phyloP scores from a whole-genome alignment of 1,139 yeast genomes.

The Taiozyma sp. region DNA sequence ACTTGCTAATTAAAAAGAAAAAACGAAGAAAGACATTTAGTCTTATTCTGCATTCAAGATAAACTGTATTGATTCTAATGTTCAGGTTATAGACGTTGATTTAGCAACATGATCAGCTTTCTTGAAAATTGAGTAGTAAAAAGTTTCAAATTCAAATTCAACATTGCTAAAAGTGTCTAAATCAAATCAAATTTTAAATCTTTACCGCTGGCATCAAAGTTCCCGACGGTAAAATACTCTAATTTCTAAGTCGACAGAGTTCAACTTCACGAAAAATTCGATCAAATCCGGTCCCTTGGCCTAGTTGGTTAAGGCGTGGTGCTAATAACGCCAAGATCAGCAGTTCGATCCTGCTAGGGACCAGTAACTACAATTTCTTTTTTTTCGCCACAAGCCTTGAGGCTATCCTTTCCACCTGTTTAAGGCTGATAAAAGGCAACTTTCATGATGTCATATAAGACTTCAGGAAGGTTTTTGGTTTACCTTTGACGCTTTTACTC shows the following conservation, averaged over 20 bases:
- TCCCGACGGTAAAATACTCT: not conserved
- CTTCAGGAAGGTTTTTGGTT: no score
- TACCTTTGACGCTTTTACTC: no score
- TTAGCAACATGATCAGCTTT: no score
- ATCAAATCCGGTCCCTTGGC: conserved; percentile 56
- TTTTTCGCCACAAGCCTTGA: not conserved
- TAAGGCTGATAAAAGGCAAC: no score
- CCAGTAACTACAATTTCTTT: conserved; percentile 34
- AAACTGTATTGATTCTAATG: no score
- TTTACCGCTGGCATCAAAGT: not conserved
- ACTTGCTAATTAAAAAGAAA: no score
- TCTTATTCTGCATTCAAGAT: no score
- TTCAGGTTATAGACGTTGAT: no score
- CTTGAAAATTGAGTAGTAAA: no score
- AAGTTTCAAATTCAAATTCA: not conserved
- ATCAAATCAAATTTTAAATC: not conserved
- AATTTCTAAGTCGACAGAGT: not conserved
- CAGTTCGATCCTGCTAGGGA: conserved; percentile 88
- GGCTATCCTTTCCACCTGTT: no score
- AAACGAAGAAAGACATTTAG: no score
- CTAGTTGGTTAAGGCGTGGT: conserved; percentile 91
- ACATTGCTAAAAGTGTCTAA: not conserved
- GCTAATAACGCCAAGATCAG: conserved; percentile 83
- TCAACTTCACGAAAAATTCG: not conserved
- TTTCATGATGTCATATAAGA: no score